Base-by-base conservation (phyloP, 768 basidiomycete species). In the Scleroderma bovista region DNA sequence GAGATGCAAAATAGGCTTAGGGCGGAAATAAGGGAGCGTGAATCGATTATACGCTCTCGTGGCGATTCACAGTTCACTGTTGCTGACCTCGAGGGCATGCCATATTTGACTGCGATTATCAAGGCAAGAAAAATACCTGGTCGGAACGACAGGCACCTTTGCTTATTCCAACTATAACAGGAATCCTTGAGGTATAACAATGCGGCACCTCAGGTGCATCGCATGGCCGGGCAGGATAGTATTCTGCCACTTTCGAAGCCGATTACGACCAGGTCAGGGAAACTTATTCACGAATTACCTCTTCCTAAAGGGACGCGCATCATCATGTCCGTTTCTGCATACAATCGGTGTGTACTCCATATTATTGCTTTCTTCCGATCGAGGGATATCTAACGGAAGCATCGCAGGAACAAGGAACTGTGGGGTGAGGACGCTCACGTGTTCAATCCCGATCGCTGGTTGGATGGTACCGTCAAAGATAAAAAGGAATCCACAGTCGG, bases 1-100 rank as follows among this genome's bases (percentile, higher is more conserved):
- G 69, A 79, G 17, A 63, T 80, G 2, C 88, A 92, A 60, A 64
- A 66, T 3, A 75, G 72, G 50, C 76, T 91, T 19, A 79, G 88
- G 15, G 68, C 69, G 0, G 88, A 89, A 65, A 74, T 84, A 37
- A 50, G 49, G 36, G 24, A 43, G 49, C 50, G 40, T 7, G 49
- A 56, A 45, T 45, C 55, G 4, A 38, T 42, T 15, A 41, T 76
- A 13, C 64, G 66, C 37, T 60, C 60, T n/a, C 68, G 70, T 13
- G 72, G 73, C 24, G 64, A 68, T 17, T 59, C 62, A 15, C 61
- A 67, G 33, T 73, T 76, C 54, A 71, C 68, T 11, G 59, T 69
- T 26, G 53, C 54, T 40, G 77, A 80, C 57, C 68, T 79, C 51
- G 76, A 80, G 31, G 60, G 56, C 17, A 80, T 81, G 78, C 67